phyloP scores from a whole-genome alignment of 495 filamentous ascomycete genomes.

The Geopyxis carbonaria region DNA sequence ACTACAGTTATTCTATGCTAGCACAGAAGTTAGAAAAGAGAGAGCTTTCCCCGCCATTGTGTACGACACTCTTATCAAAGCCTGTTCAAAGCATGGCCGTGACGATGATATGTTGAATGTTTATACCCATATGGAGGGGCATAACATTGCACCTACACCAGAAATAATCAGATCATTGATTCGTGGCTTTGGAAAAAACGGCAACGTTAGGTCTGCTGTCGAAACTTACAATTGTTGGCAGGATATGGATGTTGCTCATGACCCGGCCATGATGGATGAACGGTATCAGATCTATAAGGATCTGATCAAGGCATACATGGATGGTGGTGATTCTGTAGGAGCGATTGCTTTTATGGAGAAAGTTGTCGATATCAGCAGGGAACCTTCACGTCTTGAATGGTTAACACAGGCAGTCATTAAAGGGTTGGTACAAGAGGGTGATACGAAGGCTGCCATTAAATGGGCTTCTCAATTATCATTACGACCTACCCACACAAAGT shows the following conservation, averaged over 20 bases:
- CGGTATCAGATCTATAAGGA: constrained; percentile 77
- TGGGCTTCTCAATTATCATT: constrained; percentile 9
- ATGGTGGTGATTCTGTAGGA: constrained; percentile 57
- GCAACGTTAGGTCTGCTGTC: constrained; percentile 73
- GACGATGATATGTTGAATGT: constrained; percentile 76
- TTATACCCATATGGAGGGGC: constrained; percentile 75
- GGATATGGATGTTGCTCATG: constrained; percentile 49
- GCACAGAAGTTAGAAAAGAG: constrained; percentile 35
- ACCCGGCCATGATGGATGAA: constrained; percentile 51
- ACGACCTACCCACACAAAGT: not conserved
- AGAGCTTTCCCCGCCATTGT: constrained; percentile 51
- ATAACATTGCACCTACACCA: constrained; percentile 51
- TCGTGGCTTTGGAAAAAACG: constrained; percentile 60
- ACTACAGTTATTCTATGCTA: constrained; percentile 64
- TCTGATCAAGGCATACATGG: constrained; percentile 69
- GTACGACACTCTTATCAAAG: constrained; percentile 64
- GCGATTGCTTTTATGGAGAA: constrained; percentile 68
- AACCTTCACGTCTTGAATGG: constrained; percentile 33
- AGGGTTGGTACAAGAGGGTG: constrained; percentile 46
- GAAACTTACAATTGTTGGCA: constrained; percentile 71
- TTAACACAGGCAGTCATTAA: constrained; percentile 54
- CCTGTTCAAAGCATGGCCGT: constrained; percentile 61
- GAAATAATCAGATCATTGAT: constrained; percentile 86
- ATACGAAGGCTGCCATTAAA: constrained; percentile 14
- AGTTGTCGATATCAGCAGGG: constrained; percentile 45